A percentile compares a stretch with the other conserved stretches of the same genome.
These are phyloP conservation scores for Boletus tylopilopsis DNA, from an alignment of 768 basidiomycete genomes.

Conservation along the genomic window DNA sequence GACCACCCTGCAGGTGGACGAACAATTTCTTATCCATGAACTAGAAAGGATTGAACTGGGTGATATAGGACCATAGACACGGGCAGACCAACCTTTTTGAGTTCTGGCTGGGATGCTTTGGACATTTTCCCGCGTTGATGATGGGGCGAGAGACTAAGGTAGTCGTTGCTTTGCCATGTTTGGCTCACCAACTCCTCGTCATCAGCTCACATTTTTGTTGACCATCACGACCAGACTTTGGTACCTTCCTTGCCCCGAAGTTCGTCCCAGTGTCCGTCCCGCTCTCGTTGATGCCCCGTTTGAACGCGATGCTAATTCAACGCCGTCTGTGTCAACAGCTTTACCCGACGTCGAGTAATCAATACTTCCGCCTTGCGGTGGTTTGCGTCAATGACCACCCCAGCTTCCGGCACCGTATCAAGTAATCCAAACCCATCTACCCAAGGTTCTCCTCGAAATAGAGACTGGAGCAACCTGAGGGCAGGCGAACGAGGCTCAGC, in stretches of 20 bases:
- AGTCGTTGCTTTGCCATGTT: conserved; percentile 31
- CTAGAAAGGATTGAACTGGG: conserved; percentile 36
- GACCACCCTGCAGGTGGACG: conserved; percentile 89
- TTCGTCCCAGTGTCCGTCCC: conserved; percentile 16
- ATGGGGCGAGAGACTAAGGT: not conserved
- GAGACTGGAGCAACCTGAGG: conserved; percentile 40
- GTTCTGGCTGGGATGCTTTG: conserved; percentile 93
- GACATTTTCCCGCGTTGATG: conserved; percentile 53
- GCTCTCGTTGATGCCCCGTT: not conserved
- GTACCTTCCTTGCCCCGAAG: too few relatives aligned
- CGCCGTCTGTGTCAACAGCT: conserved; percentile 5
- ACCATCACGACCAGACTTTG: not conserved
- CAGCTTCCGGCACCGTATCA: conserved; percentile 30
- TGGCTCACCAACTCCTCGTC: conserved; percentile 14
- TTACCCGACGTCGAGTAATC: not conserved
- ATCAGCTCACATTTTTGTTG: not conserved
- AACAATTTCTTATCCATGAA: conserved; percentile 99
- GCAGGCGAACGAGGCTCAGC: conserved; percentile 46
- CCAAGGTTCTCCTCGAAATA: conserved; percentile 30
- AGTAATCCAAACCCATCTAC: conserved; percentile 27
- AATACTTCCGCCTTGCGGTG: not conserved
- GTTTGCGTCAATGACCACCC: conserved; percentile 39
- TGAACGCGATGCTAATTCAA: conserved; percentile 11
- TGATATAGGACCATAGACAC: not conserved
- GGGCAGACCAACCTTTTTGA: conserved; percentile 81